Base-by-base conservation (phyloP, 2,329 filamentous ascomycete genomes). In the Cladorrhinum sp. region DNA sequence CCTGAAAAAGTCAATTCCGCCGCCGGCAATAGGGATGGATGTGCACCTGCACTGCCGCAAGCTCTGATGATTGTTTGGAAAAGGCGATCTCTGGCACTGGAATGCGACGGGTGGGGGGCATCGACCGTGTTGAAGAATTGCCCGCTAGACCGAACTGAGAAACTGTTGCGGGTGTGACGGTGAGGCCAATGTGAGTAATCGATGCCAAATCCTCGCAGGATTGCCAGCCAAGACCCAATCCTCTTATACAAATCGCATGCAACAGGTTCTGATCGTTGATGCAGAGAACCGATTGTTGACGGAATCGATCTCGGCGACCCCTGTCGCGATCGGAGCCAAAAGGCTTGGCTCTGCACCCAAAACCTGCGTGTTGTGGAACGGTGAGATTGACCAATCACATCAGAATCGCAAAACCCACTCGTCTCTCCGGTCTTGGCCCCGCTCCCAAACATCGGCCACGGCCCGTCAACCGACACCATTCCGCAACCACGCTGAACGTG, bases 191-290 rank as follows among this genome's bases (percentile, higher is more conserved):
- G 30, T 55, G 46, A 51, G 20, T 60, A 30, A 42, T 23, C 26
- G 21, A 49, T 42, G 51, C n/a, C 16, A 48, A 56, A 51, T 50
- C 26, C 4, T 5, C 4, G 26, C 4, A 5, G 26, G 26, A 28
- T 28, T 28, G 46, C 48, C 10, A 24, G 39, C 42, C 16, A 21
- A 56, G 51, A 60, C 26, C 20, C 14, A 16, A 18, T 28, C 52
- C 14, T 28, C 14, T 58, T 30, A 28, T 42, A 33, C 26, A 16
- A 23, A 30, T 55, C 50, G 42, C n/a, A 20, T 26, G 36, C 50
- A 55, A 28, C 51, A 59, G 53, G 50, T 39, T 55, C 21, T 49
- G 52, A 24, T 60, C 54, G 53, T 55, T 60, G 58, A 56, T 60
- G 42, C 42, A 20, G 21, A 50, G 49, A 33, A 55, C 23, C 10